These are phyloP conservation scores for Cyberlindnera misumaiensis DNA, from an alignment of 805 yeast species.

Conservation along the genomic window DNA sequence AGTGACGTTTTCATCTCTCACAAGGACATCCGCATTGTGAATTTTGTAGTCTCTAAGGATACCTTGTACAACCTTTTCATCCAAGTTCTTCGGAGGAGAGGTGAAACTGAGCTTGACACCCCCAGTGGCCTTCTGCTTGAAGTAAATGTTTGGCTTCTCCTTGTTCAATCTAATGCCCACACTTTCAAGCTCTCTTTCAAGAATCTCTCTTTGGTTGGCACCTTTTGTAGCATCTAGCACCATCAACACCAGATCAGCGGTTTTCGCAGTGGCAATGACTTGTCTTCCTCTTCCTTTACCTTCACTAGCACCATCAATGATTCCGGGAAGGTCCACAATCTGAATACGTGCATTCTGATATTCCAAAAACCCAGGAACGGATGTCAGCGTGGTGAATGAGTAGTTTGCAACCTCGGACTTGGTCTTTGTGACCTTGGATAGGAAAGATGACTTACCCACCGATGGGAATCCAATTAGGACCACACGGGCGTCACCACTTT, in stretches of 20 bases:
- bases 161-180: conserved; percentile 90
- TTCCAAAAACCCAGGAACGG: conserved; percentile 93
- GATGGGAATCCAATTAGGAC: conserved; percentile 96
- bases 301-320: conserved; percentile 91
- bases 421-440: conserved; percentile 86
- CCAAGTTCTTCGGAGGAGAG: conserved; percentile 74
- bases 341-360: conserved; percentile 97
- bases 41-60: conserved; percentile 81
- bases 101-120: conserved; percentile 82
- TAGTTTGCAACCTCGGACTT: conserved; percentile 93
- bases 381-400: conserved; percentile 92
- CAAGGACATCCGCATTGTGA: conserved; percentile 88
- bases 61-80: conserved; percentile 71
- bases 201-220: conserved; percentile 76
- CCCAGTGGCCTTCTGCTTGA: conserved; percentile 79
- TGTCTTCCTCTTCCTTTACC: conserved; percentile 98
- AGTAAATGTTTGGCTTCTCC: conserved; percentile 66
- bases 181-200: conserved; percentile 85
- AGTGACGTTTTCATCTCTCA: conserved; percentile 83
- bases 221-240: conserved; percentile 94
- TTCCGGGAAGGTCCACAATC: conserved; percentile 96
- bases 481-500: conserved; percentile 94
- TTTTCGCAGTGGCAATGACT: conserved; percentile 92
- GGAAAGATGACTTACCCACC: conserved; percentile 90
- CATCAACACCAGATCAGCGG: conserved; percentile 90